Conservation (phyloP, 1,284 basidiomycete genomes). For the Spongispora temasekensis region DNA sequence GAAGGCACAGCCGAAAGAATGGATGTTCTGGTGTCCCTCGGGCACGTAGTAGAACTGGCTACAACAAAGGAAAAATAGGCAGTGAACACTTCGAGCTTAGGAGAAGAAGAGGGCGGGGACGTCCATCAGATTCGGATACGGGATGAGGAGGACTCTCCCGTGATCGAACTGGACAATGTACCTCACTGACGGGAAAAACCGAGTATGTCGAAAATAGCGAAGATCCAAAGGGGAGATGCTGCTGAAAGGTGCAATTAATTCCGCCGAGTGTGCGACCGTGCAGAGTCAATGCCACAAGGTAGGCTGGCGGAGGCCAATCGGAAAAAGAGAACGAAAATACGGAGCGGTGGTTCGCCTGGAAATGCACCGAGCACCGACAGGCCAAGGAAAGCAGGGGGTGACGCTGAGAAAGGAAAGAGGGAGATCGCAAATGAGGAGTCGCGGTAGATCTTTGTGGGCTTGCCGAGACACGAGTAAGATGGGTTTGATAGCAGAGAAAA, state of each 20-base stretch:
- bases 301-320: constrained; percentile 27
- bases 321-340: constrained; percentile 28
- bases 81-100: constrained; percentile 9
- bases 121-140: constrained; percentile 21
- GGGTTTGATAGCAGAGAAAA: constrained; percentile 32
- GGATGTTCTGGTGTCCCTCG: neutral
- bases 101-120: constrained; percentile 3
- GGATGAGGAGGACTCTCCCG: constrained; percentile 13
- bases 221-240: constrained; percentile 28
- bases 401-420: constrained; percentile 36
- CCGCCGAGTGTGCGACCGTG: constrained; percentile 33
- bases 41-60: neutral
- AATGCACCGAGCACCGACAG: constrained; percentile 42
- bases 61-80: neutral
- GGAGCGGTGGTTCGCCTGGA: constrained; percentile 40
- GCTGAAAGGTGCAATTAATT: constrained; percentile 26
- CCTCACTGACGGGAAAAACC: constrained; percentile 34
- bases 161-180: constrained; percentile 36
- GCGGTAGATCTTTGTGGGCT: constrained; percentile 30
- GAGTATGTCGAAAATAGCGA: constrained; percentile 26
- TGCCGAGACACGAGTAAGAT: constrained; percentile 34
- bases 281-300: constrained; percentile 35
- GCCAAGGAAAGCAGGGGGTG: constrained; percentile 30
- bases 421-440: constrained; percentile 18
- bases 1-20: neutral